phyloP scores from a whole-genome alignment of 2,329 filamentous ascomycete species.

The Fusarium paranaense region DNA sequence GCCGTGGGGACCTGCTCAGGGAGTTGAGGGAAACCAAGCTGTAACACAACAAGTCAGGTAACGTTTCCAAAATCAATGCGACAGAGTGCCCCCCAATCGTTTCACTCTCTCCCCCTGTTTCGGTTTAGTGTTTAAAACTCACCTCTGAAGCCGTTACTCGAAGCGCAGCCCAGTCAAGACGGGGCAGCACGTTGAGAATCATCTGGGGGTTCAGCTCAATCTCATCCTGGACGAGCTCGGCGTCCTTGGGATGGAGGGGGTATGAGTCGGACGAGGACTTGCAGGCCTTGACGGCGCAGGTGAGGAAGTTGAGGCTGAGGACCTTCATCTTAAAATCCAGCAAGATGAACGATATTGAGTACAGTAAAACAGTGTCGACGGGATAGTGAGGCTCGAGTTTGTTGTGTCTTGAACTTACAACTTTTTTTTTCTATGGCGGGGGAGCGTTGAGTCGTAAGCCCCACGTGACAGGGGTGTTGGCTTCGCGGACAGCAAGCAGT shows the following conservation, averaged over 20 bases:
- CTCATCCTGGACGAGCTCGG: constrained; percentile 89
- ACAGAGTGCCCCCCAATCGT: background rate
- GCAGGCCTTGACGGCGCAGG: constrained; percentile 95
- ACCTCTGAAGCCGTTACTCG: constrained; percentile 82
- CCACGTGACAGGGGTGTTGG: constrained; percentile 44
- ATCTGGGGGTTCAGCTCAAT: constrained; percentile 84
- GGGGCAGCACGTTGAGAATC: constrained; percentile 84
- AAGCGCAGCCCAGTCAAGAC: constrained; percentile 89
- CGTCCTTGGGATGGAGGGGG: constrained; percentile 91
- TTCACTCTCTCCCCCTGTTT: background rate
- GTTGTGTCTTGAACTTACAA: constrained; percentile 43
- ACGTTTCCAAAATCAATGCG: background rate
- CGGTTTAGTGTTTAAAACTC: constrained; percentile 39
- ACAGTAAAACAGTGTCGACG: background rate
- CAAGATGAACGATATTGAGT: background rate
- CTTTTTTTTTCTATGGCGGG: constrained; percentile 46
- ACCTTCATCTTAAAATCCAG: constrained; percentile 78
- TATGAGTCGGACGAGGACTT: constrained; percentile 84
- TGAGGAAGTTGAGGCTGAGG: constrained; percentile 94
- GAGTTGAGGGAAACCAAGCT: constrained; percentile 84
- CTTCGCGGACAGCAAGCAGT: background rate
- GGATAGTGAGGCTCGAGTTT: constrained; percentile 5
- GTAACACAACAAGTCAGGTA: constrained; percentile 17
- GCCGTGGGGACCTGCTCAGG: constrained; percentile 72
- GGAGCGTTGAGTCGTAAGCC: constrained; percentile 18